Evolutionary conservation across 2,329 filamentous ascomycete genomes (phyloP).

Genomic region (Penicillium glabrum): DNA sequence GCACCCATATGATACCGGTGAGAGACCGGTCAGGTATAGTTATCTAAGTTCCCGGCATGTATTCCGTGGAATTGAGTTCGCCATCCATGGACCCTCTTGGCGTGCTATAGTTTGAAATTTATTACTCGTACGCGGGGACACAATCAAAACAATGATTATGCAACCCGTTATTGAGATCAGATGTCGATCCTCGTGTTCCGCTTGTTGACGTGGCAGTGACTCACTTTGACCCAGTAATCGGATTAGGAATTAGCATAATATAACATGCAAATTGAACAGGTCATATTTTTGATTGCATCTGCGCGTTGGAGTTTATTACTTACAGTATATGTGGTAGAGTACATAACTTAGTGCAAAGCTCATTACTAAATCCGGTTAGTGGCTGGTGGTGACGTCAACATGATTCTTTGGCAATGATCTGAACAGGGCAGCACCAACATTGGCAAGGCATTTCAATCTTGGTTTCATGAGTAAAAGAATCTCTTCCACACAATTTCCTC

Average conservation of each 20-base stretch:
- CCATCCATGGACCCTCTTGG: background rate
- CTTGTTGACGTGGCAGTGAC: slow-evolving; percentile 13
- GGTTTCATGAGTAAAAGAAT: background rate
- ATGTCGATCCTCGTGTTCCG: background rate
- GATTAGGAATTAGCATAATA: background rate
- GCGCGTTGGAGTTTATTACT: background rate
- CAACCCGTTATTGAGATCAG: slow-evolving; percentile 6
- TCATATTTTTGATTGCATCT: background rate
- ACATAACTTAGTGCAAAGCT: slow-evolving; percentile 6
- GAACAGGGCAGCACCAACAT: slow-evolving; percentile 10
- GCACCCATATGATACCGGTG: background rate
- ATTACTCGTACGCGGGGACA: background rate
- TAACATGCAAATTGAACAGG: background rate
- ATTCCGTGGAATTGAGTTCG: background rate
- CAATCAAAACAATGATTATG: slow-evolving; percentile 3
- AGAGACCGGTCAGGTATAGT: background rate
- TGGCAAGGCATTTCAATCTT: background rate
- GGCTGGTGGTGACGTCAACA: slow-evolving; percentile 26
- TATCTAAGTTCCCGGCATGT: background rate
- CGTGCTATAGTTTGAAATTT: background rate
- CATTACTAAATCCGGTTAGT: slow-evolving; percentile 17
- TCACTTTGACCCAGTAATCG: background rate
- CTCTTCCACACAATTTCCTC: background rate
- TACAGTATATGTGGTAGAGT: background rate
- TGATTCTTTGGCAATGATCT: slow-evolving; percentile 14